These are phyloP conservation scores for Cryptococcus floricola DNA, from an alignment of 1,284 basidiomycete genomes.

Conservation along the genomic window DNA sequence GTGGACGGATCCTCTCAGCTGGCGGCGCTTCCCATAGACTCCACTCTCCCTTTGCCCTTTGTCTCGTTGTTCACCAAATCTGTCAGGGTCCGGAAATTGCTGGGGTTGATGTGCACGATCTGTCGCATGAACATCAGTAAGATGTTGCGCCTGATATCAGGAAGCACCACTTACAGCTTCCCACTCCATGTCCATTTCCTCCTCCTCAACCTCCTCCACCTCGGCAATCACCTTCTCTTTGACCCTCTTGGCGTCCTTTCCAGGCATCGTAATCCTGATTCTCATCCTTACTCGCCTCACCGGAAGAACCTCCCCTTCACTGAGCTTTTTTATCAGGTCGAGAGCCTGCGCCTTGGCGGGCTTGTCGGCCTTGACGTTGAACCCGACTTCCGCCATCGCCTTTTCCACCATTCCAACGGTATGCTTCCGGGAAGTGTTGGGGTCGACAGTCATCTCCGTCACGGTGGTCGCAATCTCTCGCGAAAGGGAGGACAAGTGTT, in stretches of 20 bases:
- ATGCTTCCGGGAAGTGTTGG: constrained; percentile 80
- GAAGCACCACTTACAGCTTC: constrained; percentile 63
- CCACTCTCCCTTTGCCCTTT: constrained; percentile 79
- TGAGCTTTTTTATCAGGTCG: constrained; percentile 82
- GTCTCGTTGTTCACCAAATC: constrained; percentile 79
- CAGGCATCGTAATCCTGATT: constrained; percentile 74
- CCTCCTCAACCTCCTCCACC: constrained; percentile 79
- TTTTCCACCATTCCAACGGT: constrained; percentile 97
- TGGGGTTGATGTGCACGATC: constrained; percentile 89
- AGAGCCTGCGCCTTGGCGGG: constrained; percentile 92
- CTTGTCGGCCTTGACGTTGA: constrained; percentile 82
- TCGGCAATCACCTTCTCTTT: constrained; percentile 68
- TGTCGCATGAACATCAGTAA: constrained; percentile 37
- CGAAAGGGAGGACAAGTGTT: constrained; percentile 76
- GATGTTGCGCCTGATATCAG: neutral
- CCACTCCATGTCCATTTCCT: constrained; percentile 76
- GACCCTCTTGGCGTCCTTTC: constrained; percentile 66
- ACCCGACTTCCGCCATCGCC: constrained; percentile 91
- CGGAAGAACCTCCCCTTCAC: constrained; percentile 59
- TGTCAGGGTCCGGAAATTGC: constrained; percentile 81
- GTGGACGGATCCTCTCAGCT: constrained; percentile 8
- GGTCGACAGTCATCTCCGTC: constrained; percentile 93
- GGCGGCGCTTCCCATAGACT: constrained; percentile 57
- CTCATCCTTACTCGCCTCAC: constrained; percentile 92
- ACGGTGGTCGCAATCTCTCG: constrained; percentile 93